Evolutionary conservation across 2,329 filamentous ascomycete species (phyloP).

Genomic region (Phialophora tarda): DNA sequence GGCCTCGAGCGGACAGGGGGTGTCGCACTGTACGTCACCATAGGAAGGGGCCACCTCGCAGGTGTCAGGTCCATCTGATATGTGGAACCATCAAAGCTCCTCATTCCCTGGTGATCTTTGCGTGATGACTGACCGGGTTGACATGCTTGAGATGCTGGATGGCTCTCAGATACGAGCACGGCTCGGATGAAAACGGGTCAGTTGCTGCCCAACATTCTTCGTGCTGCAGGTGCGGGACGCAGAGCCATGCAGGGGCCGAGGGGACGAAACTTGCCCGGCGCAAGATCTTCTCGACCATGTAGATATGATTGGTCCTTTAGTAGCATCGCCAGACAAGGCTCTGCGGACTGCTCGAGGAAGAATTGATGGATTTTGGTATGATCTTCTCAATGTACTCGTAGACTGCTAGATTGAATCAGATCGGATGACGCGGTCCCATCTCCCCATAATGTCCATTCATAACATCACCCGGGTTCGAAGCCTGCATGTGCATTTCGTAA

Average conservation of each 20-base stretch:
- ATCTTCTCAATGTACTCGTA: not conserved
- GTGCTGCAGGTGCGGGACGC: not conserved
- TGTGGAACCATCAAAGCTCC: not conserved
- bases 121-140: not conserved
- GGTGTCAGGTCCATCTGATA: not conserved
- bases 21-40: not conserved
- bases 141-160: not conserved
- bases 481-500: slow-evolving; percentile 28
- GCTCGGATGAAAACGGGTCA: not conserved
- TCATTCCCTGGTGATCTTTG: not conserved
- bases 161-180: not conserved
- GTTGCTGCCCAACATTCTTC: not conserved
- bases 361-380: not conserved
- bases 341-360: not conserved
- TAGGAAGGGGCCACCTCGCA: not conserved
- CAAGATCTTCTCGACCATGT: not conserved
- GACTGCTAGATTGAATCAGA: not conserved
- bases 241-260: not conserved
- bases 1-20: not conserved
- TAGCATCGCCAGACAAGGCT: not conserved
- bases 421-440: slow-evolving; percentile 12
- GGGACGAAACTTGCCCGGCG: not conserved
- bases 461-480: slow-evolving; percentile 13
- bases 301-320: not conserved
- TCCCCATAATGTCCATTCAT: slow-evolving; percentile 22